These are phyloP conservation scores for Cyclanthera cordifolia DNA, from an alignment of 306 rosid genomes.

Conservation along the genomic window DNA sequence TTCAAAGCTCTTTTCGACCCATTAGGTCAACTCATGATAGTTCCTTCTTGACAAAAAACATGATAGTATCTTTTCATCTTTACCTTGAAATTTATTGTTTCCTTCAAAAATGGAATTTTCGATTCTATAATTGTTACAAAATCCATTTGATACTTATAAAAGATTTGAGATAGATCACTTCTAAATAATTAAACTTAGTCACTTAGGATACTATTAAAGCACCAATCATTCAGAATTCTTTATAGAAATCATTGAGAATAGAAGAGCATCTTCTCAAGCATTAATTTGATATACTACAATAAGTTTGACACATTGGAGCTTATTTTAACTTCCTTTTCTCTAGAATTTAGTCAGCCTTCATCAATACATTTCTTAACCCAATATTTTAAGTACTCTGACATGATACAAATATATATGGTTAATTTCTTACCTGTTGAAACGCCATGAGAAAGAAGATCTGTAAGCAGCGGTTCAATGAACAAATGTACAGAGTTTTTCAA, in stretches of 20 bases:
- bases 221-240: neutral
- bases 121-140: too few species aligned
- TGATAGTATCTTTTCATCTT: too few species aligned
- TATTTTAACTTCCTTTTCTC: neutral
- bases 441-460: constrained; percentile 38
- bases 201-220: too few species aligned
- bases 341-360: neutral
- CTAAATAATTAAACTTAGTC: too few species aligned
- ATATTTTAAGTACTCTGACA: neutral
- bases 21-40: too few species aligned
- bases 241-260: neutral
- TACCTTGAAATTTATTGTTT: too few species aligned
- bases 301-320: neutral
- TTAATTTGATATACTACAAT: neutral
- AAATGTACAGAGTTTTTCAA: constrained; percentile 39
- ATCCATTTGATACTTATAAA: too few species aligned
- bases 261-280: neutral
- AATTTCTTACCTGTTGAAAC: constrained; percentile 37
- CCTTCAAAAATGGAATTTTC: too few species aligned
- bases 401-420: neutral
- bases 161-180: too few species aligned
- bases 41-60: too few species aligned
- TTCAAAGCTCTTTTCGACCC: too few species aligned
- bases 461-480: constrained; percentile 55
- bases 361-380: neutral